Percentiles rank a stretch among this genome's conserved stretches.
Conservation (phyloP, 2,329 filamentous ascomycete genomes). For the Plectosphaerella sp. region DNA sequence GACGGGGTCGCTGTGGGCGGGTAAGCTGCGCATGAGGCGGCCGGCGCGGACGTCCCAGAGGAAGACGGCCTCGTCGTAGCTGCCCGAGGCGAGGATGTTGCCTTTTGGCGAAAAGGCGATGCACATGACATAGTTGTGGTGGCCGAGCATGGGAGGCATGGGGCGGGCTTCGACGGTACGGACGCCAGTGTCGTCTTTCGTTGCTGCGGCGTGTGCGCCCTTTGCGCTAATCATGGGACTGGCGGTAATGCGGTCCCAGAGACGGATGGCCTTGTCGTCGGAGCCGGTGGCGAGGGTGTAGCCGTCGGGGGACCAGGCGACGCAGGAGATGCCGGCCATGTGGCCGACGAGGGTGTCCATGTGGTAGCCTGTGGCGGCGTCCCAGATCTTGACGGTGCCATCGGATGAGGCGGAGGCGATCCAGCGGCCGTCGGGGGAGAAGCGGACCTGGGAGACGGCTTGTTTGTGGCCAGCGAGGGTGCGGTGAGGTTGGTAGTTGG, state of each 20-base stretch:
- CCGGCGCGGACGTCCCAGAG: constrained; percentile 93
- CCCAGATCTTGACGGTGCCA: constrained; percentile 88
- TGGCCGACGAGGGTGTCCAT: constrained; percentile 91
- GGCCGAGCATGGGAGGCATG: constrained; percentile 65
- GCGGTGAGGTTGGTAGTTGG: constrained; percentile 67
- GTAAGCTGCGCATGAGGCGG: constrained; percentile 81
- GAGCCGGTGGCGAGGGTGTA: constrained; percentile 84
- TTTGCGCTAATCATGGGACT: constrained; percentile 45
- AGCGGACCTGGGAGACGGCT: constrained; percentile 78
- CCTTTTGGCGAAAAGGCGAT: constrained; percentile 96
- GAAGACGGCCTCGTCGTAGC: constrained; percentile 95
- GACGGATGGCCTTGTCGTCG: constrained; percentile 91
- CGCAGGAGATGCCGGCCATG: constrained; percentile 83
- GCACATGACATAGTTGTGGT: constrained; percentile 95
- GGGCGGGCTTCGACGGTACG: constrained; percentile 17
- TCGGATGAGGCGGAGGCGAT: constrained; percentile 90
- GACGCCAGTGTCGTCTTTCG: constrained; percentile 5
- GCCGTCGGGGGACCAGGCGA: constrained; percentile 92
- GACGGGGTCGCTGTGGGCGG: constrained; percentile 93
- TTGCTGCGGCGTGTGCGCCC: constrained; percentile 12
- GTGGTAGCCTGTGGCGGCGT: constrained; percentile 69
- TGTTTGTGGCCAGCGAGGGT: constrained; percentile 73
- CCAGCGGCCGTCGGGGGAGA: constrained; percentile 86
- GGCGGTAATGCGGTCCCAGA: constrained; percentile 75
- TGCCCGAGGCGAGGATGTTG: constrained; percentile 92